phyloP scores from a whole-genome alignment of 2,329 filamentous ascomycete genomes.

The Elsinoe australis region DNA sequence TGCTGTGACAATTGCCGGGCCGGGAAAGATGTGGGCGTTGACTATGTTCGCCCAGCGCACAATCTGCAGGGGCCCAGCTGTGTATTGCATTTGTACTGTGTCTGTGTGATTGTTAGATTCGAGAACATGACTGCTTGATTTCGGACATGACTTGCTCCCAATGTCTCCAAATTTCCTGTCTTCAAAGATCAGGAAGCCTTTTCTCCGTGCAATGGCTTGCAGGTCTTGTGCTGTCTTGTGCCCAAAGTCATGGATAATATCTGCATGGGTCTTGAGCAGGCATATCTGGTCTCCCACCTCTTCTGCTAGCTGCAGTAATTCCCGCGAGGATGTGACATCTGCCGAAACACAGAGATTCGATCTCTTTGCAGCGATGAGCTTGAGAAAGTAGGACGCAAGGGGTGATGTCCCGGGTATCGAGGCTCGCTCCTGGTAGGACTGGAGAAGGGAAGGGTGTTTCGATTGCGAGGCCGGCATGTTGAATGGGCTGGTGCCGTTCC shows the following conservation, averaged over 20 bases:
- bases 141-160: constrained; percentile 40
- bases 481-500: background rate
- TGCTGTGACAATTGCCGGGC: constrained; percentile 45
- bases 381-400: constrained; percentile 42
- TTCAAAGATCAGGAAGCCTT: constrained; percentile 48
- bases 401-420: constrained; percentile 37
- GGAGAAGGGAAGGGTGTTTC: constrained; percentile 35
- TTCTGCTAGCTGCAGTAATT: constrained; percentile 49
- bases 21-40: constrained; percentile 47
- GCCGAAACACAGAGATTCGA: constrained; percentile 50
- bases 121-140: too few relatives aligned
- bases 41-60: constrained; percentile 47
- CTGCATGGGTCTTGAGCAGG: constrained; percentile 54
- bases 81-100: constrained; percentile 50
- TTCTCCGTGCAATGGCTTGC: constrained; percentile 41
- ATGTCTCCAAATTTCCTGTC: constrained; percentile 51
- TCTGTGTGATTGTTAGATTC: too few relatives aligned
- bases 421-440: constrained; percentile 41
- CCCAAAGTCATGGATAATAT: constrained; percentile 55
- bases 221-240: constrained; percentile 46
- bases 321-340: constrained; percentile 49
- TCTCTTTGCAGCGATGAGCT: constrained; percentile 43
- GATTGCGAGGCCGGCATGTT: constrained; percentile 15
- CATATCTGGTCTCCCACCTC: constrained; percentile 55
- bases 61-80: constrained; percentile 43